phyloP scores from a whole-genome alignment of 176 grass and related monocot species.

The Oryza meridionalis region DNA sequence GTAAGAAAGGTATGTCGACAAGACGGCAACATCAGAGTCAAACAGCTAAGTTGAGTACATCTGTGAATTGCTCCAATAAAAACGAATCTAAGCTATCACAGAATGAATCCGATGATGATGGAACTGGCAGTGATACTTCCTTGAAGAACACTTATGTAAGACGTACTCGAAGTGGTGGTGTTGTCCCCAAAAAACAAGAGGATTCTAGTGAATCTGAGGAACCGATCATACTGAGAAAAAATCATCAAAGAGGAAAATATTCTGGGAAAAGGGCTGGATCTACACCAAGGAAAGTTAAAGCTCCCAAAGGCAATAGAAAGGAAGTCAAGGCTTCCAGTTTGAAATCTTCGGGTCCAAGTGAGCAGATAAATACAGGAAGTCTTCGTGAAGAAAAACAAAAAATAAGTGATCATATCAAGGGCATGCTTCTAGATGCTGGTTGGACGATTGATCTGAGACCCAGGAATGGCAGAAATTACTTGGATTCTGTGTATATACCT shows the following conservation, averaged over 20 bases:
- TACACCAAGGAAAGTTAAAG: slow-evolving; percentile 38
- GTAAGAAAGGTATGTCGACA: slow-evolving; percentile 38
- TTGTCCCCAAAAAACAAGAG: slow-evolving; percentile 36
- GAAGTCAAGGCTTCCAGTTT: background rate
- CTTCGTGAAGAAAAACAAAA: slow-evolving; percentile 53
- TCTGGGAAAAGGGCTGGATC: slow-evolving; percentile 31
- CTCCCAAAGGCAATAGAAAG: slow-evolving; percentile 16
- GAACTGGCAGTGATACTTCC: slow-evolving; percentile 40
- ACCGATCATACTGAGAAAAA: slow-evolving; percentile 27
- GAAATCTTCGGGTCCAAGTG: slow-evolving; percentile 19
- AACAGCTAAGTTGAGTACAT: slow-evolving; percentile 30
- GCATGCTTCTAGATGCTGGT: slow-evolving; percentile 76
- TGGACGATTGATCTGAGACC: slow-evolving; percentile 92
- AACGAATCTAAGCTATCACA: slow-evolving; percentile 30
- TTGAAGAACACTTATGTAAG: slow-evolving; percentile 38
- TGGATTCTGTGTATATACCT: slow-evolving; percentile 89
- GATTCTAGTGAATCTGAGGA: slow-evolving; percentile 55
- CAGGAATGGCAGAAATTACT: slow-evolving; percentile 78
- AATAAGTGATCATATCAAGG: slow-evolving; percentile 83
- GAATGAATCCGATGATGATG: slow-evolving; percentile 34
- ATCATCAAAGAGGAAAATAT: slow-evolving; percentile 17
- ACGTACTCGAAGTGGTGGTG: slow-evolving; percentile 29
- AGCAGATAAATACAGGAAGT: slow-evolving; percentile 31
- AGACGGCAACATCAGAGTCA: slow-evolving; percentile 15
- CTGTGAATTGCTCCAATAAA: slow-evolving; percentile 28